Conservation (phyloP, 208 protist species). For the Wallacemonas rigidus region DNA sequence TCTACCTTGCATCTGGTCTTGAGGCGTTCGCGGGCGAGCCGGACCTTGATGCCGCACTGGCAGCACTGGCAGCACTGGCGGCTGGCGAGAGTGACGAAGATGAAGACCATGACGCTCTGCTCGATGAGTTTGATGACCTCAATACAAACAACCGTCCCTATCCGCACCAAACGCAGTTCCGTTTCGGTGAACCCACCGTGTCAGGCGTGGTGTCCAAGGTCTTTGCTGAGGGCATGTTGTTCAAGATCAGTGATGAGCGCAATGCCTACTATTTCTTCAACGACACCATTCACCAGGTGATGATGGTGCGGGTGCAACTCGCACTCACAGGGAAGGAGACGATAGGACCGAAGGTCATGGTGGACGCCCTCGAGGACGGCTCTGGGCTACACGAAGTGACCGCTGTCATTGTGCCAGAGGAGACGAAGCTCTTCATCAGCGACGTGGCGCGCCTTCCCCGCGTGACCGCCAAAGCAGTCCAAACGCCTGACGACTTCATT, state of each 20-base stretch:
- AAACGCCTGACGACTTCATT: slow-evolving; percentile 42
- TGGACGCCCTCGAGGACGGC: slow-evolving; percentile 16
- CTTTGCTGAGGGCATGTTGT: slow-evolving; percentile 55
- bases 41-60: slow-evolving; percentile 1
- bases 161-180: slow-evolving; percentile 30
- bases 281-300: slow-evolving; percentile 65
- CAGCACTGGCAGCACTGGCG: background rate
- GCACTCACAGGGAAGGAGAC: slow-evolving; percentile 35
- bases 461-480: slow-evolving; percentile 44
- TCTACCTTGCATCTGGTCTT: background rate
- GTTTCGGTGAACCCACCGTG: slow-evolving; percentile 36
- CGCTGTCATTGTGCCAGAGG: slow-evolving; percentile 52
- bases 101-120: slow-evolving; percentile 18
- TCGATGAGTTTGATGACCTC: slow-evolving; percentile 63
- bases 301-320: slow-evolving; percentile 51
- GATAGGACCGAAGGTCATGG: slow-evolving; percentile 39
- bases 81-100: slow-evolving; percentile 5
- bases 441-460: slow-evolving; percentile 30
- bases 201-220: slow-evolving; percentile 30
- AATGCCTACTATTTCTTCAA: slow-evolving; percentile 73
- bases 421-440: slow-evolving; percentile 55
- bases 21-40: background rate
- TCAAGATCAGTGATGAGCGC: slow-evolving; percentile 37
- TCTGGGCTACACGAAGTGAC: slow-evolving; percentile 36
- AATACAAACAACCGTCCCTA: slow-evolving; percentile 37